These are phyloP conservation scores for Pelargonium citronellum DNA, from an alignment of 441 rosid genomes.

Conservation along the genomic window DNA sequence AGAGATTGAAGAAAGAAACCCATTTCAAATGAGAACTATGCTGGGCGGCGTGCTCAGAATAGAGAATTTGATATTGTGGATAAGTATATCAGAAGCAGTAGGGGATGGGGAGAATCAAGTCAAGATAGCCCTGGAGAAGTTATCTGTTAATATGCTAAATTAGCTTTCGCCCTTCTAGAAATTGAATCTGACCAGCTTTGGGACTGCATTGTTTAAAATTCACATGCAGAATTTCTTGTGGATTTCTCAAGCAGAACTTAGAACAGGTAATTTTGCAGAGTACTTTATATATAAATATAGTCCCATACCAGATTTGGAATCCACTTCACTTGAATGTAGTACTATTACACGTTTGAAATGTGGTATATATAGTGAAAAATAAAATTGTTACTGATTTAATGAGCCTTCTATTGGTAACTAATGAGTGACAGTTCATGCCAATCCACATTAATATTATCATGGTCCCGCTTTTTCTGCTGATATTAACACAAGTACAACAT, in stretches of 20 bases:
- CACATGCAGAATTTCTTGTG: constrained; percentile 13
- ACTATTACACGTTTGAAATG: constrained; percentile 12
- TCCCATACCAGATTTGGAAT: constrained; percentile 12
- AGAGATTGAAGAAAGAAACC: constrained; percentile 50
- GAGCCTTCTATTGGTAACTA: constrained; percentile 3
- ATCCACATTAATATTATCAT: background rate
- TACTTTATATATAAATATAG: constrained; percentile 10
- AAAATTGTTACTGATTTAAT: background rate
- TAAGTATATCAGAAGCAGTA: constrained; percentile 44
- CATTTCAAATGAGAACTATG: constrained; percentile 39
- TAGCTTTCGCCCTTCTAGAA: constrained; percentile 5
- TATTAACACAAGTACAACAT: background rate
- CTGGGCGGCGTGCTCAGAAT: constrained; percentile 40
- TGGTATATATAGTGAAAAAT: background rate
- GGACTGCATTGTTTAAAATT: constrained; percentile 16
- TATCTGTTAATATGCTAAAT: constrained; percentile 13
- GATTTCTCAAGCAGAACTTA: constrained; percentile 20
- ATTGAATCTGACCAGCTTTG: constrained; percentile 12
- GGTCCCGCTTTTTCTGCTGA: background rate
- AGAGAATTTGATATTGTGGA: constrained; percentile 40
- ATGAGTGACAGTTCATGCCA: background rate
- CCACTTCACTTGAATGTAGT: constrained; percentile 5
- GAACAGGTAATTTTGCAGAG: constrained; percentile 27
- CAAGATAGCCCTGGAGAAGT: constrained; percentile 18
- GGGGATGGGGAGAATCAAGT: constrained; percentile 40